Evolutionary conservation across 2,329 filamentous ascomycete species (phyloP), one percentile per base, ranked within the genome.

Genomic region (Trichoderma arundinaceum): DNA sequence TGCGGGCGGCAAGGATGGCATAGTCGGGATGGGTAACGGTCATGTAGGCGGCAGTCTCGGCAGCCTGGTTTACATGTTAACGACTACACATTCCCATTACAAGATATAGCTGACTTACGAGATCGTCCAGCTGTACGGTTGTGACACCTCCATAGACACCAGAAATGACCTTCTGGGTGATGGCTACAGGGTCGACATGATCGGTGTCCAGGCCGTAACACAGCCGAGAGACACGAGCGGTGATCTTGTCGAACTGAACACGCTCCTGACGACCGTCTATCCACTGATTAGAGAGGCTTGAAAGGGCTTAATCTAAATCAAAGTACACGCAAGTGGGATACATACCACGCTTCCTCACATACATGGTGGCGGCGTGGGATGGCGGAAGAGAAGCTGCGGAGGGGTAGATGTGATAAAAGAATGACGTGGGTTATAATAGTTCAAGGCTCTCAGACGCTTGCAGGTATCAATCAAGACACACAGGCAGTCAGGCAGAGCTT

Each of bases 171-270:
- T 98, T 99, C 83, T 97, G 94, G 67, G 95, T 99, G 78, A 99
- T 99, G 75, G 94, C 93, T 71, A 96, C 95, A 65, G 95, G 92
- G 82, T 99, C 95, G 75, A 99, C 92, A 83, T 99, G 95, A 73
- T 86, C 94, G 58, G 91, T 88, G 77, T 99, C 95, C 66, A 99
- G 90, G 71, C 94, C 94, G 80, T 99, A 99, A 87, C 95, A 99
- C 76, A 99, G 86, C 75, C 95, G 89, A 53, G 95, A 98, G 72
- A 99, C 95, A 81, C 95, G 93, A 74, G 95, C 95, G 76, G 95
- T 98, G 87, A 99, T 99, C 85, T 99, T 99, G 86, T 99, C 95
- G 84, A 99, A 99, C 80, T 99, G 95, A 71, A 99, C 95, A 80
- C 95, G 95, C 87, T 99, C 95, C 85, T 98, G 97, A 85, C 95